Evolutionary conservation across 768 basidiomycete species (phyloP).

Genomic region (Mycena sanguinolenta): DNA sequence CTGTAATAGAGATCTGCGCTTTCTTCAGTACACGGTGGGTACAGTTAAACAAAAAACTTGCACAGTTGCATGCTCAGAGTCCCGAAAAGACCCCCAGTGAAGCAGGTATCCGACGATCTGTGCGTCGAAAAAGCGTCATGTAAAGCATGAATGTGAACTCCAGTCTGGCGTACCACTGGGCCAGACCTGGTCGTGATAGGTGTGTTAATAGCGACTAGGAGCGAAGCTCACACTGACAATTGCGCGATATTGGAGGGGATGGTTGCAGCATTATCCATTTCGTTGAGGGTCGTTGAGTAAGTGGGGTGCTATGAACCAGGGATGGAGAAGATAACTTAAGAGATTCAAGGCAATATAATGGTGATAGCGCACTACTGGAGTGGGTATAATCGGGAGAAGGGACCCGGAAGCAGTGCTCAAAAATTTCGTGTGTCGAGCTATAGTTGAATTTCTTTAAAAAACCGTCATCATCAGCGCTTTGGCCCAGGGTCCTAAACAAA

Average conservation of each 20-base stretch:
- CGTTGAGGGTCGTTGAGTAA: background rate
- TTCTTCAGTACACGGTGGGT: background rate
- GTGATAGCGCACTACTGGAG: no score
- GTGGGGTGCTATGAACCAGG: background rate
- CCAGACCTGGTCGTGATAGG: background rate
- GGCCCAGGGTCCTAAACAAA: no score
- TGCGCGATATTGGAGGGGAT: background rate
- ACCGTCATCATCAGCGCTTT: no score
- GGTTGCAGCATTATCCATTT: background rate
- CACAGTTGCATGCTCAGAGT: slow-evolving; percentile 2
- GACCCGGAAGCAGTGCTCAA: no score
- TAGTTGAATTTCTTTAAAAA: no score
- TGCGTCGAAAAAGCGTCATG: background rate
- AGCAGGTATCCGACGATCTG: slow-evolving; percentile 4
- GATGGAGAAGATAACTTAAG: no score
- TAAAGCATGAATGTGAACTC: background rate
- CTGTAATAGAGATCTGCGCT: background rate
- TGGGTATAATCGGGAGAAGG: no score
- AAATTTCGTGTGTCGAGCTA: no score
- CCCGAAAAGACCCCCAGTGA: slow-evolving; percentile 4
- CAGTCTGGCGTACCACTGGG: background rate
- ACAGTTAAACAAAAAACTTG: background rate
- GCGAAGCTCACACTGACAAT: background rate
- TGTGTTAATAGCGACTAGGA: background rate
- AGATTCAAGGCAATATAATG: no score